These are phyloP conservation scores for Suillus bovinus DNA, from an alignment of 768 basidiomycete species.

Conservation along the genomic window DNA sequence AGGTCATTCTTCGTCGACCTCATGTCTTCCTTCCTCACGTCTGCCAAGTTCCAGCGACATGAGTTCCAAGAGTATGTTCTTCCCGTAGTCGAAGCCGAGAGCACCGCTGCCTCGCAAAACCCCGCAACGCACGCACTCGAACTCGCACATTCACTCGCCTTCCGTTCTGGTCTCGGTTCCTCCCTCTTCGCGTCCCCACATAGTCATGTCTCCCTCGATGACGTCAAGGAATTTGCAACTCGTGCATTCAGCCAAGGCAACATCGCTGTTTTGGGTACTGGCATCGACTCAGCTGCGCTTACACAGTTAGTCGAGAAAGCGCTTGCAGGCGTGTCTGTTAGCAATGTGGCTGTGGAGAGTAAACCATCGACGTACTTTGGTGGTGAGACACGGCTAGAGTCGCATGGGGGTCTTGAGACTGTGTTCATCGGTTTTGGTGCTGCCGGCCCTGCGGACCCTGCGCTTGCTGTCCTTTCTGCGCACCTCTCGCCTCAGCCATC, in stretches of 20 bases:
- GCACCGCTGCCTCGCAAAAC: constrained; percentile 55
- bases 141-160: constrained; percentile 85
- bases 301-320: constrained; percentile 70
- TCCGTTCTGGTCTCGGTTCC: constrained; percentile 91
- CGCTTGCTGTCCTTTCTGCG: constrained; percentile 76
- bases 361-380: constrained; percentile 63
- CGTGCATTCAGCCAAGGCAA: constrained; percentile 76
- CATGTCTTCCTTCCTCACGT: constrained; percentile 80
- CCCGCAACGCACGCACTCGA: constrained; percentile 78
- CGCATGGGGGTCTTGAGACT: constrained; percentile 64
- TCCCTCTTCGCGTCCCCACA: constrained; percentile 84
- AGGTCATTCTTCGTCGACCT: constrained; percentile 91
- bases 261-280: constrained; percentile 85
- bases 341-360: constrained; percentile 32
- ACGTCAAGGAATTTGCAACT: constrained; percentile 74
- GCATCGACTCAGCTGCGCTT: constrained; percentile 74
- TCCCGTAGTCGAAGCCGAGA: constrained; percentile 71
- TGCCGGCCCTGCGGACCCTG: constrained; percentile 62
- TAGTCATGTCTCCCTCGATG: constrained; percentile 57
- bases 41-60: constrained; percentile 78
- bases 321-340: constrained; percentile 42
- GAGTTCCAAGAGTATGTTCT: constrained; percentile 76
- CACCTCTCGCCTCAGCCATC: constrained; percentile 78
- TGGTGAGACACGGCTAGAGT: constrained; percentile 79
- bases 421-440: constrained; percentile 88